Percentiles rank a stretch among this genome's conserved stretches.
These are phyloP conservation scores for Chrysopogon serrulatus DNA, from an alignment of 176 grass and related monocot genomes.

Conservation along the genomic window DNA sequence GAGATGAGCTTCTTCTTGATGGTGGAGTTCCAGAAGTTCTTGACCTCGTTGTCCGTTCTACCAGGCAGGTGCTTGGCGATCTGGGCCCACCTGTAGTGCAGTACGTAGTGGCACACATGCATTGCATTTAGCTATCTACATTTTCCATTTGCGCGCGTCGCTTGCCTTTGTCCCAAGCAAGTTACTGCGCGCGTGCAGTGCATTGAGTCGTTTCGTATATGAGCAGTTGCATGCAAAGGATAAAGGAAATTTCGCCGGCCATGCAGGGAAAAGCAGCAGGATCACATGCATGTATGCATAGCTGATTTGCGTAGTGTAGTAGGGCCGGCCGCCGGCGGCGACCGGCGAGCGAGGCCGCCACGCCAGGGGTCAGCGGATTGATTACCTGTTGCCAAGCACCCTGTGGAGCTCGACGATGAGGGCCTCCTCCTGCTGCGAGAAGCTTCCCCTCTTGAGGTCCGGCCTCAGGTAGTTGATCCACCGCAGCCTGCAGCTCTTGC, in stretches of 20 bases:
- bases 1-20: slow-evolving; percentile 97
- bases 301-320: not conserved
- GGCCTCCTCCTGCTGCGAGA: slow-evolving; percentile 92
- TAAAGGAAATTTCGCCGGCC: not conserved
- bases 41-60: slow-evolving; percentile 97
- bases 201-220: slow-evolving; percentile 2
- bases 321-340: not conserved
- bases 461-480: slow-evolving; percentile 99
- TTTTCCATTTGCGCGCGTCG: not conserved
- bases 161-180: slow-evolving; percentile 18
- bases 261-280: not conserved
- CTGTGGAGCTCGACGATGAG: slow-evolving; percentile 98
- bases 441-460: slow-evolving; percentile 97
- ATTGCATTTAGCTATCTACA: not conserved
- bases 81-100: slow-evolving; percentile 82
- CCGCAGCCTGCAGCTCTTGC: slow-evolving; percentile 98
- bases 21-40: slow-evolving; percentile 99
- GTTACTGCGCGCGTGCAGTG: slow-evolving; percentile 15
- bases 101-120: not conserved
- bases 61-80: slow-evolving; percentile 98
- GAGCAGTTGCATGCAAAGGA: slow-evolving; percentile 4
- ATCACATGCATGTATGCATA: slow-evolving; percentile 4
- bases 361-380: too few species aligned
- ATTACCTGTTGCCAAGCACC: slow-evolving; percentile 89
- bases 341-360: too few species aligned